A percentile compares a stretch with the other conserved stretches of the same genome.
Conservation (phyloP, 169 alveolate species). For the Cryptosporidium ubiquitum region DNA sequence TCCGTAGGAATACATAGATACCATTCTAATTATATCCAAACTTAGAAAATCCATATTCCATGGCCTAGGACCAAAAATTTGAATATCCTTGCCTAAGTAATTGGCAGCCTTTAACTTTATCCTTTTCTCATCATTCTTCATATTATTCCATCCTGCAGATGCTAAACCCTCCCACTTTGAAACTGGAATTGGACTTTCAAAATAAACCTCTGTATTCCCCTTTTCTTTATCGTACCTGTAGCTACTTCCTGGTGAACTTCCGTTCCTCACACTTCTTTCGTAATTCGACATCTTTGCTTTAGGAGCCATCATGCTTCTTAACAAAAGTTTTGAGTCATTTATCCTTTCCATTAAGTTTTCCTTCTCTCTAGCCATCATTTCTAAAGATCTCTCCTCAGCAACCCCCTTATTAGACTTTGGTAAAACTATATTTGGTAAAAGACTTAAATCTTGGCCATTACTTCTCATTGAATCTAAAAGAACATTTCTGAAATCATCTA, state of each 20-base stretch:
- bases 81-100: constrained; percentile 26
- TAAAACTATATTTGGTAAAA: background rate
- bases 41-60: constrained; percentile 65
- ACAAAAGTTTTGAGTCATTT: background rate
- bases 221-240: background rate
- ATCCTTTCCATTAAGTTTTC: background rate
- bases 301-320: background rate
- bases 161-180: constrained; percentile 46
- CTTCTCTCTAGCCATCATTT: constrained; percentile 18
- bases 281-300: background rate
- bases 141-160: constrained; percentile 36
- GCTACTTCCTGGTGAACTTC: background rate
- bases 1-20: background rate
- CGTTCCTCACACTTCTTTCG: constrained; percentile 18
- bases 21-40: constrained; percentile 4
- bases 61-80: constrained; percentile 71
- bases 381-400: background rate
- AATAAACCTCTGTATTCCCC: background rate
- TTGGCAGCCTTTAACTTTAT: background rate
- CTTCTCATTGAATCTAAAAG: background rate
- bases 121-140: constrained; percentile 1
- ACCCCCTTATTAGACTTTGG: background rate
- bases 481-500: background rate
- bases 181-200: background rate
- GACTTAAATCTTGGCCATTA: background rate